These are phyloP conservation scores for Quercus robur DNA, from an alignment of 306 rosid genomes.

Conservation along the genomic window DNA sequence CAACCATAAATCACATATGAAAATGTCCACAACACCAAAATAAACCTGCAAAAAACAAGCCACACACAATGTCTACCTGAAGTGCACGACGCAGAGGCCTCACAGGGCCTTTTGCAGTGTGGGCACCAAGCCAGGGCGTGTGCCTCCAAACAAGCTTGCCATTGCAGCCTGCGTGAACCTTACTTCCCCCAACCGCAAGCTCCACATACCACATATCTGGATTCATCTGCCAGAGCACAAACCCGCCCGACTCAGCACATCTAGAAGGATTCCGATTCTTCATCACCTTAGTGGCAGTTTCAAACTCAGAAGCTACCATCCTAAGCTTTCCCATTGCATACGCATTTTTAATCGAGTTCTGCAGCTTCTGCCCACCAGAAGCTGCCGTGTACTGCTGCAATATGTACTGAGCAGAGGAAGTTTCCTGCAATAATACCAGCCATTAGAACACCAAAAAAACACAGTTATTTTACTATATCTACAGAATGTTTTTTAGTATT, in stretches of 20 bases:
- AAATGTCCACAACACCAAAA: neutral
- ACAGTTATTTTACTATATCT: neutral
- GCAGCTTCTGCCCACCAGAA: constrained; percentile 89
- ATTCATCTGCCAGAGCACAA: constrained; percentile 99
- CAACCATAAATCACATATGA: neutral
- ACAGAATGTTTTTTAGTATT: neutral
- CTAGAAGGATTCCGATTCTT: constrained; percentile 67
- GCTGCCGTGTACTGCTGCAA: constrained; percentile 97
- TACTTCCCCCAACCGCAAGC: constrained; percentile 92
- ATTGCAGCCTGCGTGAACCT: constrained; percentile 97
- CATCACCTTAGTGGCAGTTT: constrained; percentile 79
- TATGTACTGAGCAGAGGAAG: constrained; percentile 98
- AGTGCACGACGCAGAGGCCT: constrained; percentile 96
- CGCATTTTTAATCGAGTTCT: constrained; percentile 73
- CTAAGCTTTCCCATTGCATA: constrained; percentile 96
- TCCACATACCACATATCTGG: constrained; percentile 99
- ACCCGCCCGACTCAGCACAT: constrained; percentile 94
- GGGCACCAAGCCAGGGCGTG: constrained; percentile 98
- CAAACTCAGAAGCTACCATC: constrained; percentile 97
- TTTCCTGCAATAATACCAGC: constrained; percentile 54
- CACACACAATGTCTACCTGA: constrained; percentile 50
- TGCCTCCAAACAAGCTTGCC: constrained; percentile 98
- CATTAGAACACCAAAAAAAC: constrained; percentile 1
- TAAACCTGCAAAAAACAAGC: neutral
- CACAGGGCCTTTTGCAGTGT: constrained; percentile 94